Conservation (phyloP, 306 rosid species). For the Begonia masoniana region DNA sequence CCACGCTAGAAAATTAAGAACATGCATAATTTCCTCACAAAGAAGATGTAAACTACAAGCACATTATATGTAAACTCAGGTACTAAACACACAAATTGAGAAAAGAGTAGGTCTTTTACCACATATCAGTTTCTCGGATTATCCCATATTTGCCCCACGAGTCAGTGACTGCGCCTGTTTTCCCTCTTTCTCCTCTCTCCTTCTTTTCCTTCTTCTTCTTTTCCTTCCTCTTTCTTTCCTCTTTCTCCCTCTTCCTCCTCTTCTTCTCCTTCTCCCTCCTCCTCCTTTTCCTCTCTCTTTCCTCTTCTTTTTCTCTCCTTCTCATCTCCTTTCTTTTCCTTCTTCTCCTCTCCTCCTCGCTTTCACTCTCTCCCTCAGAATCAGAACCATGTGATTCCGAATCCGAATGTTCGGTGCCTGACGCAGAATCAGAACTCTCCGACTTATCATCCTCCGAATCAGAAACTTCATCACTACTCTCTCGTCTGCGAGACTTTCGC, state of each 20-base stretch:
- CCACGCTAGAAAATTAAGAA: no score
- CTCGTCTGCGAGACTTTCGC: slow-evolving; percentile 37
- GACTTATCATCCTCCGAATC: slow-evolving; percentile 23
- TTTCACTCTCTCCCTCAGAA: slow-evolving; percentile 29
- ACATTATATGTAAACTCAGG: no score
- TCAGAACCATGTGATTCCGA: slow-evolving; percentile 27
- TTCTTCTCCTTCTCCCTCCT: slow-evolving; percentile 22
- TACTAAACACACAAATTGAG: not conserved
- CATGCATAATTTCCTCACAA: no score
- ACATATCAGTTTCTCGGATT: slow-evolving; percentile 96
- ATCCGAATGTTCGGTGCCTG: slow-evolving; percentile 21
- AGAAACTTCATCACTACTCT: slow-evolving; percentile 44
- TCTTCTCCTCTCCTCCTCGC: slow-evolving; percentile 30
- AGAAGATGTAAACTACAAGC: no score
- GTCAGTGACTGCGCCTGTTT: slow-evolving; percentile 76
- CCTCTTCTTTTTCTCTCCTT: slow-evolving; percentile 13
- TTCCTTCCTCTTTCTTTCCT: slow-evolving; percentile 20
- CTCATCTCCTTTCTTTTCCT: slow-evolving; percentile 7
- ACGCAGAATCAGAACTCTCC: slow-evolving; percentile 24
- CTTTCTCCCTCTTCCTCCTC: slow-evolving; percentile 20
- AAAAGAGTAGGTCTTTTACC: slow-evolving; percentile 30
- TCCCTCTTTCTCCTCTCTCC: slow-evolving; percentile 64
- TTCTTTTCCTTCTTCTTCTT: slow-evolving; percentile 37
- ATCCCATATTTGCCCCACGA: slow-evolving; percentile 83
- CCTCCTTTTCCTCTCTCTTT: slow-evolving; percentile 17